These are phyloP conservation scores for bread wheat (Triticum aestivum) DNA, from an alignment of 176 grass and related monocot genomes.

Conservation along the genomic window DNA sequence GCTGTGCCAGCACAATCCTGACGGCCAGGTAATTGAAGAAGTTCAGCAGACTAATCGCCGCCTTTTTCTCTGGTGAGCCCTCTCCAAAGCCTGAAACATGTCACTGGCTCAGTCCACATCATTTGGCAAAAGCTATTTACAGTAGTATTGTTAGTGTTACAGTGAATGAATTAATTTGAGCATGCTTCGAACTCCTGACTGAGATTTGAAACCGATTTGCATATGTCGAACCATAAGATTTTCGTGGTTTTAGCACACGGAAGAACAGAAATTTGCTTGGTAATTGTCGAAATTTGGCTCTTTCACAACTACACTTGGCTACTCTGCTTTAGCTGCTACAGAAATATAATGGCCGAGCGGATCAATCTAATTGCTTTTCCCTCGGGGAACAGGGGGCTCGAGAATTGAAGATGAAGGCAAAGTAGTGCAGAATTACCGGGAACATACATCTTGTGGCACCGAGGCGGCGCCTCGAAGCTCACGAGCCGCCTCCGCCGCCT, in stretches of 20 bases:
- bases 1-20: constrained; percentile 73
- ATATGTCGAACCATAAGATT: background rate
- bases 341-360: background rate
- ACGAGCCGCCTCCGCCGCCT: background rate
- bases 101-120: background rate
- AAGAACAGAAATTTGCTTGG: background rate
- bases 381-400: too few species aligned
- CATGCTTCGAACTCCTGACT: background rate
- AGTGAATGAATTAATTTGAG: background rate
- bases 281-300: too few species aligned
- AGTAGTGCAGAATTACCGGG: constrained; percentile 44
- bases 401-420: background rate
- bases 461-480: constrained; percentile 8
- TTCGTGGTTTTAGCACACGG: background rate
- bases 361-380: background rate
- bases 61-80: constrained; percentile 74
- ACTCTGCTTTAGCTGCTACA: background rate
- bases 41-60: constrained; percentile 61
- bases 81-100: constrained; percentile 60
- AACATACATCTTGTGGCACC: constrained; percentile 74
- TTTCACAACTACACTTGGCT: background rate
- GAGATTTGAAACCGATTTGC: background rate
- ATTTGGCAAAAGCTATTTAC: background rate
- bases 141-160: background rate
- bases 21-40: constrained; percentile 91